Conservation (phyloP, 2,329 filamentous ascomycete genomes). For the Colletotrichum costaricense region DNA sequence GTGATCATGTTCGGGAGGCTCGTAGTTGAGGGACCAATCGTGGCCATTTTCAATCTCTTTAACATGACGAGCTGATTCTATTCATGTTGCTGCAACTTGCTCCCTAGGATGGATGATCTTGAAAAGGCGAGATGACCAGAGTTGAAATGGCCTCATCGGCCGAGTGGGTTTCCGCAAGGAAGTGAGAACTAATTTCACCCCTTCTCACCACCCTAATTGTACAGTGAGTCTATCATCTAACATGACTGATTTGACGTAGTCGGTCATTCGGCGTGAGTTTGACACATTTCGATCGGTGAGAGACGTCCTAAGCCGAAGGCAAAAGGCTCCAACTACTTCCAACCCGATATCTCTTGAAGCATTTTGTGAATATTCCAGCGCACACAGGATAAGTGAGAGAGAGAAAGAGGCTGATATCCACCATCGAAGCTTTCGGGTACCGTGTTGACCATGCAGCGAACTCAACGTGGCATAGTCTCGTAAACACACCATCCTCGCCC, state of each 20-base stretch:
- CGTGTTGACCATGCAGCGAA: too few relatives aligned
- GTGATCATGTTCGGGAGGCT: background rate
- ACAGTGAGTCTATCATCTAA: too few relatives aligned
- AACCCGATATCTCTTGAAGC: too few relatives aligned
- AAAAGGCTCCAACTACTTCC: too few relatives aligned
- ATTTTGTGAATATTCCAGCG: too few relatives aligned
- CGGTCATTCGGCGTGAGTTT: background rate
- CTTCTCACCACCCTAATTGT: background rate
- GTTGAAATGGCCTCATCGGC: background rate
- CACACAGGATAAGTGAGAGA: too few relatives aligned
- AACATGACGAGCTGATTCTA: background rate
- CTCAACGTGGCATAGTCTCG: too few relatives aligned
- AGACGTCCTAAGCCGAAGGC: too few relatives aligned
- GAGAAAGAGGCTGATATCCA: too few relatives aligned
- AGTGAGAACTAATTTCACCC: background rate
- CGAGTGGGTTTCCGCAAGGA: background rate
- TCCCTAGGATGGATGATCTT: background rate
- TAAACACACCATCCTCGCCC: too few relatives aligned
- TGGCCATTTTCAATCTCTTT: background rate
- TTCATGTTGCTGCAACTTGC: background rate
- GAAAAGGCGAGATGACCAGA: background rate
- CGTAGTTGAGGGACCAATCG: background rate
- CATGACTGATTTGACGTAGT: background rate
- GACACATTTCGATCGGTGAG: background rate
- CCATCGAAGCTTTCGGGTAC: too few relatives aligned